phyloP scores from a whole-genome alignment of 2,329 filamentous ascomycete species.

The Didymella exigua region DNA sequence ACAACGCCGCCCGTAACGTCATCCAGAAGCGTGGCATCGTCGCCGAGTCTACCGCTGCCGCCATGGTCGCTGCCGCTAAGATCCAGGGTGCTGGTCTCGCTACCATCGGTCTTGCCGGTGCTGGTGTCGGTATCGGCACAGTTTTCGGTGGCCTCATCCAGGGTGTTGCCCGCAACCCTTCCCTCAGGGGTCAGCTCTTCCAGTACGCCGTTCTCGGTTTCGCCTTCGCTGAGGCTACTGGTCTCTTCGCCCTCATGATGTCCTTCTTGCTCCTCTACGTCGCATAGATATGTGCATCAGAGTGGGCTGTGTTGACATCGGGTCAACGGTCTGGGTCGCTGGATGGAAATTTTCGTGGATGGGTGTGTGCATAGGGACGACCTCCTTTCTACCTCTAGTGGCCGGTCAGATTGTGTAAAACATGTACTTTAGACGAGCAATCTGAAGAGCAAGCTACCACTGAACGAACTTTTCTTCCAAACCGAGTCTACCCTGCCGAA shows the following conservation, averaged over 20 bases:
- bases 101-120: conserved; percentile 90
- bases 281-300: conserved; percentile 46
- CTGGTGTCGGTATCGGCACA: conserved; percentile 93
- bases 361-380: conserved; percentile 50
- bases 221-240: conserved; percentile 91
- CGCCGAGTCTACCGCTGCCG: conserved; percentile 50
- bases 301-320: conserved; percentile 38
- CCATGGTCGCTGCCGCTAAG: conserved; percentile 52
- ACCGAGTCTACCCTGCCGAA: conserved; percentile 31
- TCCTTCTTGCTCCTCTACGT: conserved; percentile 52
- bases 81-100: conserved; percentile 59
- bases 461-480: conserved; percentile 36
- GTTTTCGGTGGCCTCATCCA: conserved; percentile 90
- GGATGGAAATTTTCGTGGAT: conserved; percentile 47
- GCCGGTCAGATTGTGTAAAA: conserved; percentile 52
- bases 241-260: conserved; percentile 63
- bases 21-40: conserved; percentile 51
- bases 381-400: conserved; percentile 48
- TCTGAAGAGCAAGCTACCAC: conserved; percentile 51
- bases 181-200: conserved; percentile 94
- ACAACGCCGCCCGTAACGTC: conserved; percentile 48
- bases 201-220: conserved; percentile 95
- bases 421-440: conserved; percentile 52
- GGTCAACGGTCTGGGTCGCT: conserved; percentile 44
- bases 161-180: conserved; percentile 91